phyloP scores from a whole-genome alignment of 768 basidiomycete species.

The Botryobasidium botryosum region DNA sequence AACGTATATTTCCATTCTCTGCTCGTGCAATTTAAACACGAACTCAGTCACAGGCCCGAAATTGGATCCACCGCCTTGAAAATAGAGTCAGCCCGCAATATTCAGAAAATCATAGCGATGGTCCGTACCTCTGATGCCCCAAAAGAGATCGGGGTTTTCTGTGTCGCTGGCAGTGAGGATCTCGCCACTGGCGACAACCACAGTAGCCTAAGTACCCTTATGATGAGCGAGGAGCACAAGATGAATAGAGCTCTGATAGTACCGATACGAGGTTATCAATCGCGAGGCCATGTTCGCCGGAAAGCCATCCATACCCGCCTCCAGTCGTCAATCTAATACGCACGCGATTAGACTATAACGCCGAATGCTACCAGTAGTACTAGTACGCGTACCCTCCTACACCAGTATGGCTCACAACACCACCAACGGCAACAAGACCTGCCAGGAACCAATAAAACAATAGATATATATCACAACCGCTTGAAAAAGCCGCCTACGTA shows the following conservation, averaged over 20 bases:
- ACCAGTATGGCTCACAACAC: not conserved
- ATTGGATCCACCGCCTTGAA: no score
- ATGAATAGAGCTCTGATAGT: not conserved
- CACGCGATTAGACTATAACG: no score
- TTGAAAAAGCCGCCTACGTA: not conserved
- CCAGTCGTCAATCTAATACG: conserved; percentile 31
- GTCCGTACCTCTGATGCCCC: conserved; percentile 8
- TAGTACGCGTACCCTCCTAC: no score
- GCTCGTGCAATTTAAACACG: no score
- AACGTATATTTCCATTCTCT: no score
- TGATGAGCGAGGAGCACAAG: no score
- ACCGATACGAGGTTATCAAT: conserved; percentile 18
- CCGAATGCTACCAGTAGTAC: no score
- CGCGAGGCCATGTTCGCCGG: conserved; percentile 17
- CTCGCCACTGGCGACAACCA: conserved; percentile 5
- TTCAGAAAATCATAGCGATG: no score
- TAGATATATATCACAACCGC: not conserved
- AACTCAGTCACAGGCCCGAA: no score
- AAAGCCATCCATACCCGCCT: conserved; percentile 39
- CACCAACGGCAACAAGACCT: not conserved
- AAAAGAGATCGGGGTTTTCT: conserved; percentile 7
- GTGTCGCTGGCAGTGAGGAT: no score
- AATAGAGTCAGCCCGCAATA: no score
- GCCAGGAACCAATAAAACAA: not conserved
- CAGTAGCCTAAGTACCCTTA: conserved; percentile 6